These are phyloP conservation scores for Fusarium udum DNA, from an alignment of 2,329 filamentous ascomycete genomes.

Conservation along the genomic window DNA sequence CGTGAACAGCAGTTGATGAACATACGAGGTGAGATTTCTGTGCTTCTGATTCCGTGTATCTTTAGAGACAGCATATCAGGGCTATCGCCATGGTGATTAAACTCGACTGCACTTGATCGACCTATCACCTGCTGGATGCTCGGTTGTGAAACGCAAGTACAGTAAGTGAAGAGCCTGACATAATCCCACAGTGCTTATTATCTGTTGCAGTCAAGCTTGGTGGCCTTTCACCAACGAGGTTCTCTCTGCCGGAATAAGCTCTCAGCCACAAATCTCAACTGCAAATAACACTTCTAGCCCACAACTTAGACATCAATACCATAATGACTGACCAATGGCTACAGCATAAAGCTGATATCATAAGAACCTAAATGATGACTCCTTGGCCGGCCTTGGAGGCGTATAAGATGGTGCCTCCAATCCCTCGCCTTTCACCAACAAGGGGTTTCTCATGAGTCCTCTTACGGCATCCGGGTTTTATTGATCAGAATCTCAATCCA, in stretches of 20 bases:
- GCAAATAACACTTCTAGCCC: too few relatives aligned
- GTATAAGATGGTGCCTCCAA: too few relatives aligned
- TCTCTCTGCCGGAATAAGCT: too few relatives aligned
- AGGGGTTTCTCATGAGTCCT: background rate
- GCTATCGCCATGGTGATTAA: background rate
- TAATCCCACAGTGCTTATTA: too few relatives aligned
- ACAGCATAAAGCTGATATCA: too few relatives aligned
- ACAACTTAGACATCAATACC: too few relatives aligned
- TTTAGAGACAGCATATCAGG: accelerated
- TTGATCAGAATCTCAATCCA: accelerated
- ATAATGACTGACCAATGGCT: too few relatives aligned
- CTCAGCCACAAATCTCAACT: too few relatives aligned
- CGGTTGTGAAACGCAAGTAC: background rate
- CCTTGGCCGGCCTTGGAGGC: too few relatives aligned
- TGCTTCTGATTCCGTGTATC: background rate
- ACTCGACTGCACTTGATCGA: background rate
- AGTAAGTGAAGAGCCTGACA: background rate
- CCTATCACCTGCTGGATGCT: accelerated
- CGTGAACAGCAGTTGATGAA: background rate
- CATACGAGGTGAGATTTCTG: background rate
- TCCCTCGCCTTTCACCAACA: too few relatives aligned
- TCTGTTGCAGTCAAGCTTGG: too few relatives aligned
- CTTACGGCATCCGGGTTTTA: background rate
- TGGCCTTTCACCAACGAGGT: background rate
- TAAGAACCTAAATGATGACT: too few relatives aligned